Base-by-base conservation (phyloP, 345 rosid species). In the Eutrema yunnanense region DNA sequence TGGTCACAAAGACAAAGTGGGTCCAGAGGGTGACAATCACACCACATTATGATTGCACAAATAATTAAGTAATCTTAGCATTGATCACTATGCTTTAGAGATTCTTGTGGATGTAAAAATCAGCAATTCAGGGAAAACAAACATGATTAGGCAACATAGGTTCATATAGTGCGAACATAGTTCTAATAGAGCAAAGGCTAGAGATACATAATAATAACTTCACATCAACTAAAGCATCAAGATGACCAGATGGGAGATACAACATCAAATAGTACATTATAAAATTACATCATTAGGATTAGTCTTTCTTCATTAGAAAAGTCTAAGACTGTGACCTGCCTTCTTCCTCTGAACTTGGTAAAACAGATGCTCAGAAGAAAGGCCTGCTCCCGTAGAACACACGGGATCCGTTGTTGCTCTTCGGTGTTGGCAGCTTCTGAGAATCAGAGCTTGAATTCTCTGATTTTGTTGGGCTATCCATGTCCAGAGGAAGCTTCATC, bases 371-470 rank as follows among this genome's bases (percentile, higher is more conserved):
- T 96, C 84, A 96, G 88, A 92, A 96, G 84, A 96, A 96, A 69
- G 99, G 90, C 81, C 97, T 84, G 71, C 98, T 96, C 67, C 99
- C 99, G 26, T 96, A 96, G 73, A 90, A 96, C 86, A 90, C 97
- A n/a, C 99, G 97, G 57, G 99, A 84, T 22, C 90, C 84, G 14
- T 81, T 87, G 26, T 80, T 88, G 74, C 75, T 87, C 82, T 90
- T 92, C 1, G 97, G 79, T 72, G 87, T 78, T 64, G 78, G 83
- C 56, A 78, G 63, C 54, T 92, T 90, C 88, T 81, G 88, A 52
- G 79, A 62, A 40, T 96, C 98, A 11, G 99, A 80, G 83, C 86
- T 92, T 22, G 99, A 87, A 67, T 84, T 87, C 64, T 88, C 99
- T 3, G 97, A 88, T 73, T 88, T 87, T 65, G 88, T 40, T 42